Evolutionary conservation across 2,329 filamentous ascomycete species (phyloP), one percentile per base, ranked within the genome.

Genomic region (Fragosphaeria purpurea): DNA sequence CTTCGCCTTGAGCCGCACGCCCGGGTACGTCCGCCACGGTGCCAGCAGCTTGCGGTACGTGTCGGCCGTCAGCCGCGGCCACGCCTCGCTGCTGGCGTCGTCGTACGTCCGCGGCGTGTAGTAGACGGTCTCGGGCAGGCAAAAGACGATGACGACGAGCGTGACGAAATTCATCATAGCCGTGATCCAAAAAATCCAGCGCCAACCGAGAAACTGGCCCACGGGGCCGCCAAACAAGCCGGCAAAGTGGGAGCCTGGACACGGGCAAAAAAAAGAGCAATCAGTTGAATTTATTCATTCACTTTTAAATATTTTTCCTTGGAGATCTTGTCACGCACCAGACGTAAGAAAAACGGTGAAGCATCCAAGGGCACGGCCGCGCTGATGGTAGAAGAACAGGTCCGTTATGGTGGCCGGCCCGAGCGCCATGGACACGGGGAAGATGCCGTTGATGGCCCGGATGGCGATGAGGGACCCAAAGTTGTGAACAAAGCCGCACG

Each of bases 341-440:
- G 57, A 60, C 5, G 57, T 59, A 52, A 63, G 50, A 7, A 58
- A 53, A 4, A 63, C 59, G 4, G 61, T 64, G 50, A 61, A 63
- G 10, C 59, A 46, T 22, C 62, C 62, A 56, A 64, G 59, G 3
- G 57, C 59, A 38, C 57, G 53, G 1, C 63, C 63, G 7, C 59
- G 53, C 43, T 65, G 56, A 45, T 66, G 62, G 48, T 61, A 58
- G 49, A 59, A 62, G 53, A 64, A 62, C 10, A 64, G 50, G 48
- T 66, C 64, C 12, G 58, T 53, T 11, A 64, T 53, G 9, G 62
- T 63, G 33, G 60, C 57, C 1, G 60, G 58, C 13, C 63, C 63
- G 4, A 65, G 54, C 6, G 62, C 60, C 53, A 63, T 62, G 11
- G 60, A 61, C 6, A 58, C 59, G 1, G 59, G 58, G 32, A 59